Evolutionary conservation across 1,284 basidiomycete genomes (phyloP), one percentile per base, ranked within the genome.

Genomic region (Cryptococcus maquisensis): DNA sequence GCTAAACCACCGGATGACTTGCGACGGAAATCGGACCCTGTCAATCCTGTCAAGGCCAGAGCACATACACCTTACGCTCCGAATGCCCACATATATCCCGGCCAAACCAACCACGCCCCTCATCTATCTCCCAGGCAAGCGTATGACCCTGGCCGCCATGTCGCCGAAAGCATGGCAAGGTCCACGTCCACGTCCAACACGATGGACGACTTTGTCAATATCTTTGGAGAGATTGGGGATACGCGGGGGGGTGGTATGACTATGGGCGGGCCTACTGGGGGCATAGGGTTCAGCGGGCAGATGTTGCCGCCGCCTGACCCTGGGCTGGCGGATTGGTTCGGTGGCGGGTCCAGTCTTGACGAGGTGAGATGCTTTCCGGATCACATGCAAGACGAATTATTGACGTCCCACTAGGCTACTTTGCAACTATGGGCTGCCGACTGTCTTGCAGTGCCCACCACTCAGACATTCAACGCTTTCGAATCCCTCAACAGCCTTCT

Each of bases 371-470:
- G 28, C 10, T 32, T 32, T 32, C 6, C 20, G 20, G 9, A 4
- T 16, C 41, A 16, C 43, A 35, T 21, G 21, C 37, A 32, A n/a
- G 7, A 35, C 15, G 3, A 6, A 49, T 26, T 55, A 62, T 3
- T 35, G 9, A 38, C 26, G 26, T 35, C 16, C n/a, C 21, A 15
- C 12, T 32, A 68, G 66, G 50, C 57, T 1, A 66, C 61, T 6
- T 52, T 68, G 8, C 66, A 68, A 47, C 54, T 62, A 8, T 64
- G 63, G 61, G 66, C 66, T 10, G 64, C 63, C n/a, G 66, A 65
- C 48, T 66, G 64, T 47, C 56, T 68, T 10, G 54, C 62, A 6
- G 52, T 59, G 3, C 51, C 59, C 4, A 54, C 53, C 7, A 52
- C 55, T 5, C 57, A 58, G 37, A 52, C 51, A 5, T 49, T 49